Evolutionary conservation across 768 basidiomycete species (phyloP).

Genomic region (Mycena albidolilacea): DNA sequence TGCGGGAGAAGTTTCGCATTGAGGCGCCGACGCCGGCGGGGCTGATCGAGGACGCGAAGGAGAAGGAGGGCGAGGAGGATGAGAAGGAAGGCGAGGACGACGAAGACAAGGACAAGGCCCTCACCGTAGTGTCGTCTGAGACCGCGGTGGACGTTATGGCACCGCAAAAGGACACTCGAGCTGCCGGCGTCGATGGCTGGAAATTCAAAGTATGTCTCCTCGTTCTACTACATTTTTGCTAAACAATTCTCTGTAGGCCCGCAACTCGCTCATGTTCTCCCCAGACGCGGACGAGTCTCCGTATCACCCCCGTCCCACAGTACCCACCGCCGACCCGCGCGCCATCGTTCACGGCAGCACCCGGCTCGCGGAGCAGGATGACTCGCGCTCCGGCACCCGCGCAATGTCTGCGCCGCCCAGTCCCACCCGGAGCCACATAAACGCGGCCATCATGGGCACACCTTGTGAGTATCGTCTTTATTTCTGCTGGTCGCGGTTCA

Average conservation of each 20-base stretch:
- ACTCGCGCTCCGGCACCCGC: slow-evolving; percentile 56
- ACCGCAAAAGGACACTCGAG: slow-evolving; percentile 78
- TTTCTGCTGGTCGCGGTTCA: neutral
- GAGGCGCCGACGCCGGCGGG: slow-evolving; percentile 71
- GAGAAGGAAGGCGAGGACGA: slow-evolving; percentile 46
- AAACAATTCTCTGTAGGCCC: slow-evolving; percentile 65
- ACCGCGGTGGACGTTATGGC: slow-evolving; percentile 82
- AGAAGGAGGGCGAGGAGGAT: slow-evolving; percentile 42
- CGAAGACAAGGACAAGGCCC: slow-evolving; percentile 16
- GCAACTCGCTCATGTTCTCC: slow-evolving; percentile 95
- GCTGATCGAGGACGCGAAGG: slow-evolving; percentile 60
- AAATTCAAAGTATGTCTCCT: slow-evolving; percentile 76
- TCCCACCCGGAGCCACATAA: slow-evolving; percentile 91
- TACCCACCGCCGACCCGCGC: slow-evolving; percentile 62
- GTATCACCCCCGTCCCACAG: slow-evolving; percentile 64
- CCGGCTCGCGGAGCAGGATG: slow-evolving; percentile 82
- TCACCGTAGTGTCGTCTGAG: slow-evolving; percentile 18
- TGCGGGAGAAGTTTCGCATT: slow-evolving; percentile 77
- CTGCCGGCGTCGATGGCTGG: slow-evolving; percentile 86
- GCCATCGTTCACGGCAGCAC: slow-evolving; percentile 87
- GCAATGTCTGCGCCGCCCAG: slow-evolving; percentile 79
- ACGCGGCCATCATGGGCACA: slow-evolving; percentile 93
- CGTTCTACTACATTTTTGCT: neutral
- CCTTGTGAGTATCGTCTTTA: slow-evolving; percentile 74
- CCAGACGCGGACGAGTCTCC: slow-evolving; percentile 93